These are phyloP conservation scores for Aspergillus brasiliensis DNA, from an alignment of 2,329 filamentous ascomycete genomes.

Conservation along the genomic window DNA sequence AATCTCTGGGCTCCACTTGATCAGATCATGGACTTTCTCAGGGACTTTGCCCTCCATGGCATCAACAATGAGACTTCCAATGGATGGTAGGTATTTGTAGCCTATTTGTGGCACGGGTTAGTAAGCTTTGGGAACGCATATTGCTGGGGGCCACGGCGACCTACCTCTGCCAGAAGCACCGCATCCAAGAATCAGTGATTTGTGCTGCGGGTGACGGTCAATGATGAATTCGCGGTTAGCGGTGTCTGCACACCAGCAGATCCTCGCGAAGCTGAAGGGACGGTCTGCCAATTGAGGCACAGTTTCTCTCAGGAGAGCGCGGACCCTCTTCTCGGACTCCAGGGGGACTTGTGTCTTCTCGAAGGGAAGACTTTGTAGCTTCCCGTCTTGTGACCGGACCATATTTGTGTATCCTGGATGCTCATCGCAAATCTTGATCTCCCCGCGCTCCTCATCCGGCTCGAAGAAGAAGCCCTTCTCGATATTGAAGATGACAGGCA, in stretches of 20 bases:
- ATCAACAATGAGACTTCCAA: conserved; percentile 54
- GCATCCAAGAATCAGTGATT: conserved; percentile 50
- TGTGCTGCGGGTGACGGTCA: conserved; percentile 49
- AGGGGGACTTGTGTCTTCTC: conserved; percentile 48
- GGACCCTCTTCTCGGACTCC: conserved; percentile 50
- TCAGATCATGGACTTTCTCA: conserved; percentile 42
- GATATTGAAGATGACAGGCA: conserved; percentile 50
- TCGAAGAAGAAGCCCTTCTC: conserved; percentile 55
- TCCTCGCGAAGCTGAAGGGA: conserved; percentile 53
- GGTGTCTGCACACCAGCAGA: conserved; percentile 62
- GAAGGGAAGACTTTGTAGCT: conserved; percentile 42
- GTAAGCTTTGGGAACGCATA: background rate
- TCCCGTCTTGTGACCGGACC: conserved; percentile 29
- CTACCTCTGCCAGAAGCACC: conserved; percentile 48
- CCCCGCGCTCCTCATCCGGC: conserved; percentile 43
- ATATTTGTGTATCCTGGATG: conserved; percentile 59
- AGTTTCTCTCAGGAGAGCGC: conserved; percentile 53
- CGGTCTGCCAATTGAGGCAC: conserved; percentile 56
- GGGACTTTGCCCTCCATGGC: conserved; percentile 49
- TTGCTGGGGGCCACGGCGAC: background rate
- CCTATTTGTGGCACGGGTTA: conserved; percentile 26
- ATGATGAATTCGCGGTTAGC: conserved; percentile 57
- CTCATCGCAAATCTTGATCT: conserved; percentile 51
- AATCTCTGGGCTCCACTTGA: conserved; percentile 56
- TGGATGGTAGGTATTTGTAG: conserved; percentile 55